Evolutionary conservation across 2,329 filamentous ascomycete genomes (phyloP), one percentile per base, ranked within the genome.

Genomic region (Tolypocladium tropicale): DNA sequence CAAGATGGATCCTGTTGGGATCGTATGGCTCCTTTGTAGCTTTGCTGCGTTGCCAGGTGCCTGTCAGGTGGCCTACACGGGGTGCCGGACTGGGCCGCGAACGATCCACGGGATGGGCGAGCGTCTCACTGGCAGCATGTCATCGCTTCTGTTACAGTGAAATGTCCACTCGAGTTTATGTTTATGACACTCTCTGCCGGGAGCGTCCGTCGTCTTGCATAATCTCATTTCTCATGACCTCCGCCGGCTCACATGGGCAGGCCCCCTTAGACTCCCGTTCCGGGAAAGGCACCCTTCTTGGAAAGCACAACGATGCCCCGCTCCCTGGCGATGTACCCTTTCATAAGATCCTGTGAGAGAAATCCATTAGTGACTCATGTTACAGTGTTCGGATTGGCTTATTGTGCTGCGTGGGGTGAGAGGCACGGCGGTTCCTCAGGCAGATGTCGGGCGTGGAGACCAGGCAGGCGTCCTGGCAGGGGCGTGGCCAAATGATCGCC

Each of bases 281-380:
- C 92, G 0, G 95, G 94, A 67, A 99, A 99, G 2, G 94, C 93
- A 43, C 89, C 90, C 57, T 82, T 88, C 72, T 96, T 97, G 71
- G 90, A 96, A 56, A 99, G 75, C 23, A 99, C 94, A 32, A 99
- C 88, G 62, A 92, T 92, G 36, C 88, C 88, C 63, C 89, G 84
- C 63, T 96, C 92, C 55, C 93, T 87, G 34, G 93, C 87, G 63
- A 99, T 99, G 72, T 99, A 99, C 43, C 95, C 94, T 74, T 97
- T 99, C 89, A 99, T 96, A 28, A 94, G 78, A 57, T 88, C 89
- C 90, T 96, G 58, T 30, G 55, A 57, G 59, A 34, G n/a, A 50
- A 46, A 52, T 30, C 57, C 25, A 56, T 72, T 59, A 72, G 69
- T 70, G 64, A 72, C 58, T 70, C 65, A 69, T 62, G 56, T 36